Conservation (phyloP, 352 stramenopile genomes). For the Globisporangium perplexum region DNA sequence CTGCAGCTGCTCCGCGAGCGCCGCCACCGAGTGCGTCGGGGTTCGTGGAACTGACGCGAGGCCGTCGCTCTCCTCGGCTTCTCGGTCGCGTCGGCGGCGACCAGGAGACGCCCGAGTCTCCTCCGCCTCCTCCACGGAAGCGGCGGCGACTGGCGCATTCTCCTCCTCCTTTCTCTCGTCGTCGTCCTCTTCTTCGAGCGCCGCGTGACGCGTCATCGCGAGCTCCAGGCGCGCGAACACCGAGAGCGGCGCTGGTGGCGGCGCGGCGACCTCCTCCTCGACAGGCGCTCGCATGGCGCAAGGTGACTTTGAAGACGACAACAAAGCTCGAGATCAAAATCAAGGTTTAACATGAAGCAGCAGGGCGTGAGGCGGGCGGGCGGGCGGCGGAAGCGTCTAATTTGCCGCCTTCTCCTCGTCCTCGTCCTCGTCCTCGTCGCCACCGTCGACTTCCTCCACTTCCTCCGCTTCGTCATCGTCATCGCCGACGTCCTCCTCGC, state of each 20-base stretch:
- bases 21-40: conserved; percentile 12
- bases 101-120: not conserved
- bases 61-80: not conserved
- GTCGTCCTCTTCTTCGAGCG: conserved; percentile 1
- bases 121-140: not conserved
- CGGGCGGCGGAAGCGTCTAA: conserved; percentile 13
- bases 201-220: conserved; percentile 8
- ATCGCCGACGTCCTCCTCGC: conserved; percentile 26
- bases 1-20: conserved; percentile 23
- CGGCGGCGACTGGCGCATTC: no score
- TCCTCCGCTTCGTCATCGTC: conserved; percentile 21
- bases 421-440: conserved; percentile 23
- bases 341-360: no score
- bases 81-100: no score
- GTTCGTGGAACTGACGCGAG: not conserved
- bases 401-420: conserved; percentile 31
- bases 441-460: conserved; percentile 19
- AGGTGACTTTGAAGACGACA: no score
- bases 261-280: no score
- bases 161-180: no score
- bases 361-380: no score
- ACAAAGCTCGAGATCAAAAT: no score
- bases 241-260: conserved; percentile 6
- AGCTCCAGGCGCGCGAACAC: conserved; percentile 23
- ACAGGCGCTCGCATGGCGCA: not conserved